A percentile compares a stretch with the other conserved stretches of the same genome.
Conservation (phyloP, 208 protist species). For the Lotmaria passim region DNA sequence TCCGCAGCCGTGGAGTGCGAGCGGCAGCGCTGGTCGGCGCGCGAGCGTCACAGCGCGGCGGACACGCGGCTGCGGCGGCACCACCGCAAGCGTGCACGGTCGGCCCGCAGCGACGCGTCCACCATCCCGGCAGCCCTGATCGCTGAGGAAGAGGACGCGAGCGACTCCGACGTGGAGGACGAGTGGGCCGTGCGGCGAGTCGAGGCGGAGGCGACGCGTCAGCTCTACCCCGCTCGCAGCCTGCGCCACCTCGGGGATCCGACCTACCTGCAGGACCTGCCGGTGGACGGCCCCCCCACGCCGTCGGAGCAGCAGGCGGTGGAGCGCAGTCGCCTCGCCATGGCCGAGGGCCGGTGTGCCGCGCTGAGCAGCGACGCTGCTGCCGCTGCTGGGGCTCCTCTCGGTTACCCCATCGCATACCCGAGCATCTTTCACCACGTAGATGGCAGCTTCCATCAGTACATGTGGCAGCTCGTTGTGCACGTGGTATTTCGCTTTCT, state of each 20-base stretch:
- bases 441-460: conserved; percentile 79
- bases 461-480: conserved; percentile 77
- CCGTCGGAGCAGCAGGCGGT: conserved; percentile 37
- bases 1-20: conserved; percentile 19
- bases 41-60: background rate
- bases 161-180: conserved; percentile 18
- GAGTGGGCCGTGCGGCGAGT: conserved; percentile 25
- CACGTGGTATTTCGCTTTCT: conserved; percentile 60
- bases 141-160: background rate
- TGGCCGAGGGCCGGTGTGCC: conserved; percentile 5
- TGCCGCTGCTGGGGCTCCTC: no score
- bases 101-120: background rate
- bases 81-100: conserved; percentile 3
- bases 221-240: conserved; percentile 48
- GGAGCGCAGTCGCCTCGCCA: conserved; percentile 11
- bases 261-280: conserved; percentile 42
- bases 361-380: conserved; percentile 1
- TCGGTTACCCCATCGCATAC: conserved; percentile 37
- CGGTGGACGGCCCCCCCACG: conserved; percentile 46
- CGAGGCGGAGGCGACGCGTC: conserved; percentile 22
- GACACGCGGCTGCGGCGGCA: background rate
- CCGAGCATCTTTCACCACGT: conserved; percentile 89
- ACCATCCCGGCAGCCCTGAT: background rate
- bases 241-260: conserved; percentile 17
- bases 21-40: background rate